Percentiles rank a stretch among this genome's conserved stretches.
These are phyloP conservation scores for Porodaedalea pini DNA, from an alignment of 1,284 basidiomycete genomes.

Conservation along the genomic window DNA sequence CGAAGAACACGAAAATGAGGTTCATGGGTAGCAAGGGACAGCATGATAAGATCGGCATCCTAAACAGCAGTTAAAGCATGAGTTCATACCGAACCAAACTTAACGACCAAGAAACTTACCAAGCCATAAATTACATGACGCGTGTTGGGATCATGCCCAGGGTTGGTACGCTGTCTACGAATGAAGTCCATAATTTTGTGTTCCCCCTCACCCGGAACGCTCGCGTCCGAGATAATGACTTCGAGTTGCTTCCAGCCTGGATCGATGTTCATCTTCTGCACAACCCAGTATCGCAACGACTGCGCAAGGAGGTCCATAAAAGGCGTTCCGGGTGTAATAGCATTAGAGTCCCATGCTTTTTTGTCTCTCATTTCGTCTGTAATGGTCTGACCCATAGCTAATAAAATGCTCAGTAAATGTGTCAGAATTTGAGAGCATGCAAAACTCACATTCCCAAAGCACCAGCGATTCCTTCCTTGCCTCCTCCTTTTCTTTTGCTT, in stretches of 20 bases:
- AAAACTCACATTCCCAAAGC: slow-evolving; percentile 74
- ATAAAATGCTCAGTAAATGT: slow-evolving; percentile 5
- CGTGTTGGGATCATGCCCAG: slow-evolving; percentile 92
- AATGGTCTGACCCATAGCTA: slow-evolving; percentile 87
- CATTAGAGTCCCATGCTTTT: slow-evolving; percentile 95
- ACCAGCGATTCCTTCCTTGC: slow-evolving; percentile 78
- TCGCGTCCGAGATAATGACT: slow-evolving; percentile 96
- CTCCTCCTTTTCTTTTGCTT: slow-evolving; percentile 91
- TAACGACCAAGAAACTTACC: slow-evolving; percentile 42
- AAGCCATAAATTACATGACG: slow-evolving; percentile 97
- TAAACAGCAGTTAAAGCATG: slow-evolving; percentile 30
- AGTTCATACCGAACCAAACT: slow-evolving; percentile 13
- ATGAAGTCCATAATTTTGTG: slow-evolving; percentile 99
- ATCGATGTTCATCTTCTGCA: slow-evolving; percentile 91
- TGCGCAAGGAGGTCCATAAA: slow-evolving; percentile 94
- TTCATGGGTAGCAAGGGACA: slow-evolving; percentile 96
- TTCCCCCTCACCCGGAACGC: slow-evolving; percentile 97
- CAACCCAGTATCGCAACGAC: slow-evolving; percentile 95
- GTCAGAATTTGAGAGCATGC: not conserved
- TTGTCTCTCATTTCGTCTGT: slow-evolving; percentile 84
- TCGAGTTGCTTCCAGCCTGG: slow-evolving; percentile 96
- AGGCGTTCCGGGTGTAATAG: slow-evolving; percentile 97
- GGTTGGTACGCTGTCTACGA: slow-evolving; percentile 82
- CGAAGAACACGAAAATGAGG: slow-evolving; percentile 96
- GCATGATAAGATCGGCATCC: slow-evolving; percentile 99